Evolutionary conservation across 176 grass and related monocot genomes (phyloP).

Genomic region (Thinopyrum elongatum): DNA sequence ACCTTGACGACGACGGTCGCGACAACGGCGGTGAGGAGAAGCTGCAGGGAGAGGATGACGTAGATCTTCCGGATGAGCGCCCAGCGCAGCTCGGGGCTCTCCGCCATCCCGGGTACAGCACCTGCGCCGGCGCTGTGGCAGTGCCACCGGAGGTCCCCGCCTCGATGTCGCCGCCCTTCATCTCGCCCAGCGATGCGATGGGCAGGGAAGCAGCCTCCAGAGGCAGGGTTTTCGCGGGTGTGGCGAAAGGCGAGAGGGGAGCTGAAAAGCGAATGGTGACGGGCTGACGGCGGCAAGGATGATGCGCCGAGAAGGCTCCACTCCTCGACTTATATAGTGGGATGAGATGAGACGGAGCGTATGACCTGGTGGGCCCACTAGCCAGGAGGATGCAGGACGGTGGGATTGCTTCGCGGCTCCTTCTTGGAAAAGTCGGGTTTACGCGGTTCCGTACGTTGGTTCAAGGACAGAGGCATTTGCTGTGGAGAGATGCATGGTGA

Average conservation of each 20-base stretch:
- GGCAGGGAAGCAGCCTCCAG: background rate
- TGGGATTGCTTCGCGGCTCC: no score
- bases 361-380: no score
- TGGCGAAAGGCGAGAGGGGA: no score
- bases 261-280: background rate
- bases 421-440: no score
- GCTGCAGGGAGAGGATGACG: slow-evolving; percentile 64
- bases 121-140: background rate
- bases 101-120: slow-evolving; percentile 63
- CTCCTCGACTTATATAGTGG: no score
- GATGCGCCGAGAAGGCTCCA: no score
- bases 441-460: no score
- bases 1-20: slow-evolving; percentile 64
- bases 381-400: background rate
- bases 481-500: no score
- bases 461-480: no score
- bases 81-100: slow-evolving; percentile 71
- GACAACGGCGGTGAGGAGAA: slow-evolving; percentile 54
- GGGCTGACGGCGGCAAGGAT: no score
- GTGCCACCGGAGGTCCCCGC: background rate
- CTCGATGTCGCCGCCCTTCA: slow-evolving; percentile 26
- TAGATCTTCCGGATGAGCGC: slow-evolving; percentile 88
- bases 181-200: background rate
- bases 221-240: background rate
- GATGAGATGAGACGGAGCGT: no score